Evolutionary conservation across 345 rosid species (phyloP).

Genomic region (Acer saccharum): DNA sequence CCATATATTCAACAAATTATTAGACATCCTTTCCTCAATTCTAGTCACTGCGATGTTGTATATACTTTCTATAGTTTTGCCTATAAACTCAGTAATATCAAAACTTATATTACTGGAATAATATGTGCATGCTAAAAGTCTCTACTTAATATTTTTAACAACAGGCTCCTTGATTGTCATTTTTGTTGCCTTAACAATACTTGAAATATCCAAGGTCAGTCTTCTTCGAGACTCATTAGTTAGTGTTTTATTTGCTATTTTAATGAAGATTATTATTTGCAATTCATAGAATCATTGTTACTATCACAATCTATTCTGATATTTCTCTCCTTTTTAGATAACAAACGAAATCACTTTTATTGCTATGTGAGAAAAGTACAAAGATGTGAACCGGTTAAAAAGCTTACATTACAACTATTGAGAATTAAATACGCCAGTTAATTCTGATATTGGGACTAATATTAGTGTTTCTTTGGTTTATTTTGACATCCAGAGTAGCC

Average conservation of each 20-base stretch:
- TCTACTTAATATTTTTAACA: slow-evolving; percentile 28
- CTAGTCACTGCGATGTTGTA: neutral
- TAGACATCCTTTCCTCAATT: slow-evolving; percentile 5
- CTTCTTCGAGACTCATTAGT: slow-evolving; percentile 15
- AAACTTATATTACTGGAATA: neutral
- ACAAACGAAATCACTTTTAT: neutral
- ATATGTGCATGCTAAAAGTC: slow-evolving; percentile 15
- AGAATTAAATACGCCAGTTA: neutral
- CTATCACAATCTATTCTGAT: neutral
- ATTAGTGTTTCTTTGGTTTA: no score
- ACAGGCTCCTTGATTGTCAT: slow-evolving; percentile 86
- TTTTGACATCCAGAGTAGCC: no score
- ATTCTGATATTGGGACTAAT: neutral
- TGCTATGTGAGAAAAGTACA: neutral
- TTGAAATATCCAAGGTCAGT: slow-evolving; percentile 81
- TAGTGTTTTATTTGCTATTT: neutral
- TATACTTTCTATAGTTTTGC: neutral
- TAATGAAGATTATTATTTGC: neutral
- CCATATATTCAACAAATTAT: neutral
- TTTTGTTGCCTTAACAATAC: slow-evolving; percentile 86
- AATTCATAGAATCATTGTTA: neutral
- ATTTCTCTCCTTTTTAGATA: neutral
- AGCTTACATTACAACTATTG: neutral
- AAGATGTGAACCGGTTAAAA: neutral
- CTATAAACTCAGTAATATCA: neutral